Conservation (phyloP, 768 basidiomycete genomes). For the Agaricus bisporus region DNA sequence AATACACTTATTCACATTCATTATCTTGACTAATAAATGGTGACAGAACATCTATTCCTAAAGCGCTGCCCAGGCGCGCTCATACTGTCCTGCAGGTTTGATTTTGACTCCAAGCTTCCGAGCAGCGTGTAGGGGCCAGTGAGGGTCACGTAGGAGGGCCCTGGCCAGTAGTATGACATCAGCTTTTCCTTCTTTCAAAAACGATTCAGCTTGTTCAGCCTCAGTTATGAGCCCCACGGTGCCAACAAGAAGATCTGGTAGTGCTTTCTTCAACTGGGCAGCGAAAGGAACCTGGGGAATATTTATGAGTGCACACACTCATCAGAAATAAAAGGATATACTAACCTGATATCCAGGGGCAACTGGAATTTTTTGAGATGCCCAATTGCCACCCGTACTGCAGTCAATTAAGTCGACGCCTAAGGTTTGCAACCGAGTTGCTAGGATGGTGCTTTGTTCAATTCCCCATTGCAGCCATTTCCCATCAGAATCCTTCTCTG, state of each 20-base stretch:
- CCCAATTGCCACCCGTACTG: conserved; percentile 62
- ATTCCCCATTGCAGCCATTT: conserved; percentile 69
- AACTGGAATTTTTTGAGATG: conserved; percentile 48
- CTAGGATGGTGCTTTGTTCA: conserved; percentile 63
- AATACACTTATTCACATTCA: no score
- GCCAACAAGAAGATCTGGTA: conserved; percentile 51
- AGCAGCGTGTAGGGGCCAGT: conserved; percentile 61
- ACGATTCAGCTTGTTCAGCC: conserved; percentile 45
- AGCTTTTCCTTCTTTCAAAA: conserved; percentile 58
- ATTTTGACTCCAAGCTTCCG: conserved; percentile 55
- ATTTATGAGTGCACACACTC: background rate
- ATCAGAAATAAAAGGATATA: background rate
- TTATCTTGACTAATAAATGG: background rate
- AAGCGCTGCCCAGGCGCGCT: conserved; percentile 41
- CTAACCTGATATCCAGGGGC: conserved; percentile 58
- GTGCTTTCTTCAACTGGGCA: conserved; percentile 52
- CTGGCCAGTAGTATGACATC: conserved; percentile 67
- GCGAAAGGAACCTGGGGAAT: conserved; percentile 57
- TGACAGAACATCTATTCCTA: no score
- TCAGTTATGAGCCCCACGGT: conserved; percentile 72
- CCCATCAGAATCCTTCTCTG: conserved; percentile 49
- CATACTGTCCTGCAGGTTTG: conserved; percentile 71
- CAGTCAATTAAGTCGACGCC: conserved; percentile 78
- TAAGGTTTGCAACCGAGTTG: conserved; percentile 46
- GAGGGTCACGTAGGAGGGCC: conserved; percentile 58